Evolutionary conservation across 495 filamentous ascomycete genomes (phyloP).

Genomic region (Neurospora discreta): DNA sequence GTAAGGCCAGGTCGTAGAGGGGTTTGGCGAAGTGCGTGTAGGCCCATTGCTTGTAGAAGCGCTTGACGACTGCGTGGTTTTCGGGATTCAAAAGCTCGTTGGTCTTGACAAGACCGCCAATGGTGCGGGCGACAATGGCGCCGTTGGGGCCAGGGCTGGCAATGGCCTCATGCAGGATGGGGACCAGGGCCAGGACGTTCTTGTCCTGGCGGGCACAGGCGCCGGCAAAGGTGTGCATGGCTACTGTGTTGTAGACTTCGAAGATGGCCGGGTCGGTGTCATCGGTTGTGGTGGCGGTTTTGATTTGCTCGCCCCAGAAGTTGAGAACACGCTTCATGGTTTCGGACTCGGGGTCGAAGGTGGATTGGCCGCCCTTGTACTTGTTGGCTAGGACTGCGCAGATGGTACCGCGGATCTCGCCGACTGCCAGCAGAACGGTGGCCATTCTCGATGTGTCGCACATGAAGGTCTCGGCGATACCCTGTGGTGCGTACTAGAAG

Average conservation of each 20-base stretch:
- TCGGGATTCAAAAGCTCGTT: constrained; percentile 15
- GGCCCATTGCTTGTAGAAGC: constrained; percentile 25
- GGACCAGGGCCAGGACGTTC: constrained; percentile 9
- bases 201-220: constrained; percentile 21
- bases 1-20: constrained; percentile 16
- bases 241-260: constrained; percentile 10
- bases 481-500: constrained; percentile 14
- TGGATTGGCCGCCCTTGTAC: constrained; percentile 19
- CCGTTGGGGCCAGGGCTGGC: constrained; percentile 9
- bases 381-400: constrained; percentile 25
- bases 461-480: constrained; percentile 15
- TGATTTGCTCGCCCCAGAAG: constrained; percentile 15
- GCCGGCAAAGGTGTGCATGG: constrained; percentile 18
- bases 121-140: constrained; percentile 17
- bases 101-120: constrained; percentile 15
- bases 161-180: constrained; percentile 11
- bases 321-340: constrained; percentile 11
- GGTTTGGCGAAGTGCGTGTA: constrained; percentile 21
- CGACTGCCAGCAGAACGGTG: neutral
- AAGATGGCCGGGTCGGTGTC: constrained; percentile 9
- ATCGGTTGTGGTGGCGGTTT: constrained; percentile 2
- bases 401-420: constrained; percentile 18
- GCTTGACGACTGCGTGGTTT: constrained; percentile 21
- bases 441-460: constrained; percentile 7
- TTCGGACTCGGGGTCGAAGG: constrained; percentile 16